Percentiles rank a stretch among this genome's conserved stretches.
These are phyloP conservation scores for Mortierella polycephala DNA, from an alignment of 371 early-diverging fungal species.

Conservation along the genomic window DNA sequence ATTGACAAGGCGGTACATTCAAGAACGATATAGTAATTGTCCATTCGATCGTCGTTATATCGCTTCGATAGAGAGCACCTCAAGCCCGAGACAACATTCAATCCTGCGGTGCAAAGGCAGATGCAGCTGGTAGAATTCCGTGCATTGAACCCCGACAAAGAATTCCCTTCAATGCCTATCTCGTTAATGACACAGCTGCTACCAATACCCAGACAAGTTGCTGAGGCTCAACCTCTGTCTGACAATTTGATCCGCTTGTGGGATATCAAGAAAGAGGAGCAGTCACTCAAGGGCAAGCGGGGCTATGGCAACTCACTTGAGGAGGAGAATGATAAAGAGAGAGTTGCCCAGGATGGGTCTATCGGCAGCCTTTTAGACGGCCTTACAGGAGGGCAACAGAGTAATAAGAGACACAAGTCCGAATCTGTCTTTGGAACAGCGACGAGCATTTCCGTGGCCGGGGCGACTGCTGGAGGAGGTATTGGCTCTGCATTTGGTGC, in stretches of 20 bases:
- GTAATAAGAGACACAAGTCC: constrained; percentile 44
- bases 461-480: constrained; percentile 7
- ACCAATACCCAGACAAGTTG: constrained; percentile 56
- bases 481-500: constrained; percentile 17
- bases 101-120: constrained; percentile 68
- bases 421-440: constrained; percentile 52
- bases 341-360: not conserved
- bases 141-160: constrained; percentile 61
- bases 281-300: constrained; percentile 28
- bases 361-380: constrained; percentile 29
- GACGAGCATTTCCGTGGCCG: constrained; percentile 23
- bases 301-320: constrained; percentile 40
- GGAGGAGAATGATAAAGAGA: constrained; percentile 28
- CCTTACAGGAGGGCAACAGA: constrained; percentile 7
- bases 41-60: not conserved
- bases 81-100: constrained; percentile 61
- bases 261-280: constrained; percentile 59
- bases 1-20: not conserved
- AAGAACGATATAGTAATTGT: not conserved
- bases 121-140: constrained; percentile 67
- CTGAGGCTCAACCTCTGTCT: constrained; percentile 50
- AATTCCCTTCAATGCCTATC: constrained; percentile 67
- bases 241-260: constrained; percentile 58
- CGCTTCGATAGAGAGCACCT: constrained; percentile 49
- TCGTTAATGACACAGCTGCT: constrained; percentile 56